Evolutionary conservation across 2,329 filamentous ascomycete genomes (phyloP).

Genomic region (Dactylellina haptotyla): DNA sequence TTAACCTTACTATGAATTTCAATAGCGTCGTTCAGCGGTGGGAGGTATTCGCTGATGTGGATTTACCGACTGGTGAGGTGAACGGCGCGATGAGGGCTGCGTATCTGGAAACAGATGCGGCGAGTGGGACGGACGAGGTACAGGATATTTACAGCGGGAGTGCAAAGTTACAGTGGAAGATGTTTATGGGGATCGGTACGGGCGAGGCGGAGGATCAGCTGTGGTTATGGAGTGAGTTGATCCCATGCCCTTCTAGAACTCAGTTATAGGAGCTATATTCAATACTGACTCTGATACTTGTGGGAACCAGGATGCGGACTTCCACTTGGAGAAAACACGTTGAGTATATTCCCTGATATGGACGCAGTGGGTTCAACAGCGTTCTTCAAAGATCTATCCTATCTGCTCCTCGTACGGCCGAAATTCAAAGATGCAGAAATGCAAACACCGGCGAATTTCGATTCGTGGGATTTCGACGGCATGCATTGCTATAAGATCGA

Average conservation of each 20-base stretch:
- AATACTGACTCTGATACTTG: not conserved
- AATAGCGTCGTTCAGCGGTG: slow-evolving; percentile 8
- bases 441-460: slow-evolving; percentile 20
- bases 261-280: too few relatives aligned
- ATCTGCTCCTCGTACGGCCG: slow-evolving; percentile 27
- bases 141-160: slow-evolving; percentile 18
- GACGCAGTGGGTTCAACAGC: not conserved
- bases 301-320: slow-evolving; percentile 1
- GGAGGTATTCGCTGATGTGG: slow-evolving; percentile 28
- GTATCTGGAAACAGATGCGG: slow-evolving; percentile 7
- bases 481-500: slow-evolving; percentile 25
- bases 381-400: slow-evolving; percentile 8
- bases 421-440: slow-evolving; percentile 13
- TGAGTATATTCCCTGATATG: slow-evolving; percentile 31
- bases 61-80: not conserved
- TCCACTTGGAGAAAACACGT: slow-evolving; percentile 12
- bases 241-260: not conserved
- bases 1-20: slow-evolving; percentile 6
- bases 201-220: slow-evolving; percentile 15
- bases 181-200: not conserved
- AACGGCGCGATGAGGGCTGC: slow-evolving; percentile 17
- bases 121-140: too few relatives aligned
- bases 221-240: slow-evolving; percentile 42
- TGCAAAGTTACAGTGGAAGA: slow-evolving; percentile 4
- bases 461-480: slow-evolving; percentile 34